These are phyloP conservation scores for Erodium trifolium DNA, from an alignment of 441 rosid genomes.

Conservation along the genomic window DNA sequence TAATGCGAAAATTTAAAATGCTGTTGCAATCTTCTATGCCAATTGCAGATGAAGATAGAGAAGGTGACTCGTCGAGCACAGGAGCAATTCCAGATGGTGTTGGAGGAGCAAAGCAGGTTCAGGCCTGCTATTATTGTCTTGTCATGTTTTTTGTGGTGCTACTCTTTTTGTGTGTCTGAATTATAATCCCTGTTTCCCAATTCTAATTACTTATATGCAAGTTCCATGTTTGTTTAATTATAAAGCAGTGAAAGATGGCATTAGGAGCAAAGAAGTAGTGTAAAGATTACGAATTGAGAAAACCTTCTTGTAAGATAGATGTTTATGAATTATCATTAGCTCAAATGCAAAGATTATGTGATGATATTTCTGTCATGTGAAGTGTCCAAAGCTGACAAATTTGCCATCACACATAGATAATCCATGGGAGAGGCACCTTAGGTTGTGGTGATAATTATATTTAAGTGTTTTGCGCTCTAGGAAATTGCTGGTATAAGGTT, in stretches of 20 bases:
- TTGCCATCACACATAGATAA: not conserved
- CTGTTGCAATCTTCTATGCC: not conserved
- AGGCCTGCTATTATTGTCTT: conserved; percentile 12
- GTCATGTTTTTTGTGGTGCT: not conserved
- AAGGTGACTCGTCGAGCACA: conserved; percentile 97
- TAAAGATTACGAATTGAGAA: conserved; percentile 1
- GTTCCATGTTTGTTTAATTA: conserved; percentile 1
- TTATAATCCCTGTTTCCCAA: not conserved
- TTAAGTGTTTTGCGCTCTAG: not conserved
- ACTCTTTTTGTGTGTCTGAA: not conserved
- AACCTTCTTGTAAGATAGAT: not conserved
- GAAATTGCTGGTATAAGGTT: not conserved
- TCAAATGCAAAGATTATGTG: not conserved
- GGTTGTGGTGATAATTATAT: not conserved
- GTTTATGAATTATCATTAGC: not conserved
- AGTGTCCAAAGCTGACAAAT: not conserved
- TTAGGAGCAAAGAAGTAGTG: not conserved
- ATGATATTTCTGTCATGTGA: not conserved
- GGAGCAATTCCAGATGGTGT: conserved; percentile 90
- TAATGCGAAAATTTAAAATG: too few relatives aligned
- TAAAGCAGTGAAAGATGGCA: not conserved
- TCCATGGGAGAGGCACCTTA: not conserved
- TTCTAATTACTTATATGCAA: not conserved
- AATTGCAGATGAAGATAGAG: conserved; percentile 74
- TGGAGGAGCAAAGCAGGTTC: conserved; percentile 97